Conservation (phyloP, 169 alveolate species). For the Plasmodium sp. region DNA sequence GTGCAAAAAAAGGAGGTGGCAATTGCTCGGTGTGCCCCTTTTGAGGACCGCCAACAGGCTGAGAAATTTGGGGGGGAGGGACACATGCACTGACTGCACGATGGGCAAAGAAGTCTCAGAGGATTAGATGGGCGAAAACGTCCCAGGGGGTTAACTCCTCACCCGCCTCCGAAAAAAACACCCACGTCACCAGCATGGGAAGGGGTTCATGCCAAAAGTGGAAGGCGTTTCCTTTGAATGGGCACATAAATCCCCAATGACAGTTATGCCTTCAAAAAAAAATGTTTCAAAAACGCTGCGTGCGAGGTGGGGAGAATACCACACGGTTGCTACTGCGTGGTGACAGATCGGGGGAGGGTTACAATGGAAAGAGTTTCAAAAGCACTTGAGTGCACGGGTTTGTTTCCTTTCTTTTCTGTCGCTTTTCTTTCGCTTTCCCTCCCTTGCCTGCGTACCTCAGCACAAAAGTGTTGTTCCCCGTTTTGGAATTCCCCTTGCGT, state of each 20-base stretch:
- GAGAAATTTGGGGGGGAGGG: background rate
- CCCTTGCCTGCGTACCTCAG: background rate
- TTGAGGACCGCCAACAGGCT: background rate
- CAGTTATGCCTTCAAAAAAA: background rate
- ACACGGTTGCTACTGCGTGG: background rate
- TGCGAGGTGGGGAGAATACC: background rate
- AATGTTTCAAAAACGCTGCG: background rate
- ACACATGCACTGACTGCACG: background rate
- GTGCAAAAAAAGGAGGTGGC: background rate
- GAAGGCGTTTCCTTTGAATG: background rate
- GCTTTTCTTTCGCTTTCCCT: background rate
- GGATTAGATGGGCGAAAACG: background rate
- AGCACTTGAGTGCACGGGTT: constrained; percentile 65
- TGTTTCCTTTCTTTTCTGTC: background rate
- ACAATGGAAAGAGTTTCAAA: background rate
- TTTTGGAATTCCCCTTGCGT: background rate
- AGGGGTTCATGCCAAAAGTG: background rate
- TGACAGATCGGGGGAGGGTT: background rate
- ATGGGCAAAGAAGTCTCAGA: background rate
- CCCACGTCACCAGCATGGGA: background rate
- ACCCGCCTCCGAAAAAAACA: background rate
- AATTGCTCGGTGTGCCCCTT: background rate
- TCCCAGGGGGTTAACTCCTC: background rate
- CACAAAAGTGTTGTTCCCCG: background rate
- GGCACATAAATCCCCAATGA: background rate